Percentiles rank a stretch among this genome's conserved stretches.
Conservation (phyloP, 768 basidiomycete genomes). For the Favolaschia claudopus region DNA sequence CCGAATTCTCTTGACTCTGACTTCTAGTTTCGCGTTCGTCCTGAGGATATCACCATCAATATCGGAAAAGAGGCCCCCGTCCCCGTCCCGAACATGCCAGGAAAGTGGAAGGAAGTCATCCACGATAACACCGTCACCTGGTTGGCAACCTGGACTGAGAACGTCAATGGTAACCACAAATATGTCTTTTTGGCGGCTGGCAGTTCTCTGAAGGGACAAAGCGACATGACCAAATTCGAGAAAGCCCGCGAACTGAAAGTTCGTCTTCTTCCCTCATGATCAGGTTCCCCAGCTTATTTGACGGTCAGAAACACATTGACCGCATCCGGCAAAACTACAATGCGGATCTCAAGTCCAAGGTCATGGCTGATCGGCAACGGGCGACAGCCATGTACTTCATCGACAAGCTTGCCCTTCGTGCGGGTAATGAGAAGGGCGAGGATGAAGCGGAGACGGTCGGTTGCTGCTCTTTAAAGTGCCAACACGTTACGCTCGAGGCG, state of each 20-base stretch:
- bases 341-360: constrained; percentile 83
- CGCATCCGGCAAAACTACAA: constrained; percentile 90
- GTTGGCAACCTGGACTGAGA: constrained; percentile 99
- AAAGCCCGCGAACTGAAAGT: constrained; percentile 98
- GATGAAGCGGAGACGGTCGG: constrained; percentile 99
- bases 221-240: constrained; percentile 97
- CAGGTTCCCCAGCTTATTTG: not conserved
- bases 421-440: constrained; percentile 99
- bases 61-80: constrained; percentile 79
- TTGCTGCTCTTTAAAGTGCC: constrained; percentile 96
- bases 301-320: constrained; percentile 82
- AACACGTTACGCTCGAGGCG: constrained; percentile 92
- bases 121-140: constrained; percentile 98
- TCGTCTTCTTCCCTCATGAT: constrained; percentile 23
- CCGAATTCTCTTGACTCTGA: not conserved
- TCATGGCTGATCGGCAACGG: constrained; percentile 94
- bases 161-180: constrained; percentile 94
- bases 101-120: constrained; percentile 86
- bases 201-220: constrained; percentile 96
- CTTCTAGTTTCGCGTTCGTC: constrained; percentile 80
- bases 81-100: constrained; percentile 91
- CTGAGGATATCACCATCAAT: constrained; percentile 96
- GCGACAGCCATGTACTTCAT: constrained; percentile 99
- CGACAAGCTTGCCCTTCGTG: constrained; percentile 94
- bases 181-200: constrained; percentile 99